These are phyloP conservation scores for Sergeia podlipaevii DNA, from an alignment of 208 protist species.

Conservation along the genomic window DNA sequence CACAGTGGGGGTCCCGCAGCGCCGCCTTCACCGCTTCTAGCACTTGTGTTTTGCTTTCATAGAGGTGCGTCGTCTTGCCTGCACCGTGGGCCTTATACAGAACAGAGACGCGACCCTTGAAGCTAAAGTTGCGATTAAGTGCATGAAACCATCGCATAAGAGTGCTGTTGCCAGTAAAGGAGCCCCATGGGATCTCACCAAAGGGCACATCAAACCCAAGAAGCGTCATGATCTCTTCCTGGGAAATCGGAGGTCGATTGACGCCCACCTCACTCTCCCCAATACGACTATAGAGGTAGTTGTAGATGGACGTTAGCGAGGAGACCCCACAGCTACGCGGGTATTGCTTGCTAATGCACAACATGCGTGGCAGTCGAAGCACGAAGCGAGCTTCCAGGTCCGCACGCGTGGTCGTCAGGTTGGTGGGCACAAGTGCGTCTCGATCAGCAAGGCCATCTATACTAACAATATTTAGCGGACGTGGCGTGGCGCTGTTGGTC, in stretches of 20 bases:
- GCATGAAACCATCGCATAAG: constrained; percentile 90
- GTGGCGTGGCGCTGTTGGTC: constrained; percentile 25
- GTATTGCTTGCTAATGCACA: constrained; percentile 90
- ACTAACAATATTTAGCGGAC: constrained; percentile 25
- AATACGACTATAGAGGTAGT: constrained; percentile 89
- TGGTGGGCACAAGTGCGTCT: constrained; percentile 51
- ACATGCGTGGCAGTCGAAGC: constrained; percentile 59
- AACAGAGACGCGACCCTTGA: constrained; percentile 47
- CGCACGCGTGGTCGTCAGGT: constrained; percentile 56
- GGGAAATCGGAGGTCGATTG: constrained; percentile 50
- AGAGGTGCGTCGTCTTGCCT: constrained; percentile 55
- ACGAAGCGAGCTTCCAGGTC: constrained; percentile 68
- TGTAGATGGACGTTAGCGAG: constrained; percentile 86
- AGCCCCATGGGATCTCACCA: constrained; percentile 85
- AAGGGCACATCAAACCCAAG: constrained; percentile 90
- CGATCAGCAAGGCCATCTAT: constrained; percentile 47
- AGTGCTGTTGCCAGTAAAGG: constrained; percentile 90
- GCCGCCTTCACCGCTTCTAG: constrained; percentile 62
- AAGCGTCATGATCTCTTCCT: constrained; percentile 88
- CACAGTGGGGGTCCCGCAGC: constrained; percentile 64
- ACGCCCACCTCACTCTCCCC: constrained; percentile 46
- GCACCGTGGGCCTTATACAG: constrained; percentile 83
- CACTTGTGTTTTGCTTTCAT: constrained; percentile 33
- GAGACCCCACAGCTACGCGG: constrained; percentile 86
- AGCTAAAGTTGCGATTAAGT: constrained; percentile 73